Evolutionary conservation across 2,329 filamentous ascomycete species (phyloP).

Genomic region (Stagonosporopsis tanaceti): DNA sequence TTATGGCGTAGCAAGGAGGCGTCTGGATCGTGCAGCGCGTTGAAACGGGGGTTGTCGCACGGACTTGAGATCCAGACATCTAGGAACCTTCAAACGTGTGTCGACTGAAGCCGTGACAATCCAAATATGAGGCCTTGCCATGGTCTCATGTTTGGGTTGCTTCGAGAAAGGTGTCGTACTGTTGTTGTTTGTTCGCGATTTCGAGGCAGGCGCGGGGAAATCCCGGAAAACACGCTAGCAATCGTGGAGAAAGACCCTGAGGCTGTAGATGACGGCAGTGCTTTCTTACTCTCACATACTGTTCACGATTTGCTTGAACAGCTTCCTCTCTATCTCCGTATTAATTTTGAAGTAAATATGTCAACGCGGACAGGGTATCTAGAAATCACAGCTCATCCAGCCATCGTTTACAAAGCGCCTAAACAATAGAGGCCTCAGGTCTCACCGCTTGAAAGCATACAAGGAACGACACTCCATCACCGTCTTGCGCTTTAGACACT

Average conservation of each 20-base stretch:
- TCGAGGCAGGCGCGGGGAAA: constrained; percentile 1
- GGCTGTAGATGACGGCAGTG: not conserved
- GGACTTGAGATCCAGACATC: constrained; percentile 15
- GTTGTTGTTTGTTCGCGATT: not conserved
- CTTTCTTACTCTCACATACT: not conserved
- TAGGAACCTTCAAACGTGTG: constrained; percentile 7
- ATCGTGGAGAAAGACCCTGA: not conserved
- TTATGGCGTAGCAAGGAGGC: constrained; percentile 18
- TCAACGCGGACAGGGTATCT: constrained; percentile 19
- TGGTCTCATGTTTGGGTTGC: not conserved
- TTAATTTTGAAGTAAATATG: not conserved
- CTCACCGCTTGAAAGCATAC: constrained; percentile 44
- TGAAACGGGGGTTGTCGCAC: constrained; percentile 24
- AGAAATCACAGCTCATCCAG: constrained; percentile 10
- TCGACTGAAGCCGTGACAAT: constrained; percentile 5
- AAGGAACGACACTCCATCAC: constrained; percentile 50
- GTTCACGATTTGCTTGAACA: not conserved
- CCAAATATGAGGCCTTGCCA: not conserved
- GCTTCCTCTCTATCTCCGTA: not conserved
- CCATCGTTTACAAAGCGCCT: not conserved
- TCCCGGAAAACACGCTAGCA: constrained; percentile 8
- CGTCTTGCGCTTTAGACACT: constrained; percentile 47
- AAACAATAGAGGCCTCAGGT: too few relatives aligned
- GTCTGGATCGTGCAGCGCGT: constrained; percentile 13
- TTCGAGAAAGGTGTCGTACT: not conserved